These are phyloP conservation scores for Nannochloropsis salina DNA, from an alignment of 108 stramenopile genomes.

Conservation along the genomic window DNA sequence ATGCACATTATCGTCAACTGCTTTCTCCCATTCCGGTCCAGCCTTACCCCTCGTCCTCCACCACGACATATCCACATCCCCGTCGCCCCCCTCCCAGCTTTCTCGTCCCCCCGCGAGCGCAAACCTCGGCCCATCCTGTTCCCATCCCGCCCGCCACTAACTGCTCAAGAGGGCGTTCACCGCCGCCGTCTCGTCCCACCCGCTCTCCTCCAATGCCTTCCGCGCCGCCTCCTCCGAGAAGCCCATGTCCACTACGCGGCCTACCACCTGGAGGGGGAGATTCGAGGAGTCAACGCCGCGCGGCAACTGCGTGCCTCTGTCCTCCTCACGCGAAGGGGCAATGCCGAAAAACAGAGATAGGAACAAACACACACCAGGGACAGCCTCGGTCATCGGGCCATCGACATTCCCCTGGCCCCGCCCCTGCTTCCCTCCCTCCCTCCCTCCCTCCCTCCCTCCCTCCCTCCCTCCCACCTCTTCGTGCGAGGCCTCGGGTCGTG, in stretches of 20 bases:
- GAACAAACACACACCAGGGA: neutral
- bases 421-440: neutral
- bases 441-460: neutral
- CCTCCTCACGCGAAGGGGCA: neutral
- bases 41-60: too few relatives aligned
- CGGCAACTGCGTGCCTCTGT: slow-evolving; percentile 45
- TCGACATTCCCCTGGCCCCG: too few relatives aligned
- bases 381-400: neutral
- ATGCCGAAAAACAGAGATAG: too few relatives aligned
- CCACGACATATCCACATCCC: too few relatives aligned
- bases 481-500: slow-evolving; percentile 42
- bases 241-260: slow-evolving; percentile 87
- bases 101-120: too few relatives aligned
- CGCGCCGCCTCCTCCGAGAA: slow-evolving; percentile 71
- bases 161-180: slow-evolving; percentile 67
- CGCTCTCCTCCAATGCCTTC: slow-evolving; percentile 71
- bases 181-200: slow-evolving; percentile 83
- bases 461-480: neutral
- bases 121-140: too few relatives aligned
- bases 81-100: too few relatives aligned
- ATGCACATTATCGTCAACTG: too few relatives aligned
- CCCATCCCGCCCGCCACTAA: neutral
- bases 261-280: slow-evolving; percentile 63
- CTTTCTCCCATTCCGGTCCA: too few relatives aligned
- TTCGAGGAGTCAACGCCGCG: too few relatives aligned